Evolutionary conservation across 2,329 filamentous ascomycete species (phyloP).

Genomic region (Elsinoe fawcettii): DNA sequence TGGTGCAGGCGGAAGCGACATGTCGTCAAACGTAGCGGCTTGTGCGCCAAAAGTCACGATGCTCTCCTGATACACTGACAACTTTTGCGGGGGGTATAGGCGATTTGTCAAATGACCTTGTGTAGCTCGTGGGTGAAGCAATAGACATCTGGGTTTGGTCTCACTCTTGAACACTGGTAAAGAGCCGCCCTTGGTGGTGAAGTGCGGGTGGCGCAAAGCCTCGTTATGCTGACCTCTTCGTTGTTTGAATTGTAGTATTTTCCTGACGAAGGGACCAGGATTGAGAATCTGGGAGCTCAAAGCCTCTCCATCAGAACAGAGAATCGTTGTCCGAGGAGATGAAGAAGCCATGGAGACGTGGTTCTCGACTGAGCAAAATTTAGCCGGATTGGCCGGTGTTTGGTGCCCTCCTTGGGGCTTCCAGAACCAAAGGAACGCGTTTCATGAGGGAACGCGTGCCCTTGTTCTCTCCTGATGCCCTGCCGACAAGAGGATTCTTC

Average conservation of each 20-base stretch:
- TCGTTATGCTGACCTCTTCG: not conserved
- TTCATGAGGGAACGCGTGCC: not conserved
- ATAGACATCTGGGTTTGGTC: not conserved
- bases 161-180: not conserved
- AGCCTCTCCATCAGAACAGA: too few species aligned
- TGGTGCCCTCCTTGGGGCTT: not conserved
- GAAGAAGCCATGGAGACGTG: not conserved
- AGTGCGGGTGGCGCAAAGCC: not conserved
- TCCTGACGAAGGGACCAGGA: too few species aligned
- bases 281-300: too few species aligned
- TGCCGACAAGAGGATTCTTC: not conserved
- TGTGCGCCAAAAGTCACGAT: not conserved
- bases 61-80: not conserved
- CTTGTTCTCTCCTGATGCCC: not conserved
- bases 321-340: not conserved
- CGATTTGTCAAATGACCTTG: not conserved
- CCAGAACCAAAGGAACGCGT: not conserved
- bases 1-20: not conserved
- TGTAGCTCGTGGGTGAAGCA: not conserved
- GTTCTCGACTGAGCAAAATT: not conserved
- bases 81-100: too few species aligned
- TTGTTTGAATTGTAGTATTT: not conserved
- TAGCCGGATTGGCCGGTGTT: not conserved
- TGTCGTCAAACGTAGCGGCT: not conserved
- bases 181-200: not conserved